Percentiles rank a stretch among this genome's conserved stretches.
Conservation (phyloP, 805 yeast genomes). For the Pichia phayaonensis region DNA sequence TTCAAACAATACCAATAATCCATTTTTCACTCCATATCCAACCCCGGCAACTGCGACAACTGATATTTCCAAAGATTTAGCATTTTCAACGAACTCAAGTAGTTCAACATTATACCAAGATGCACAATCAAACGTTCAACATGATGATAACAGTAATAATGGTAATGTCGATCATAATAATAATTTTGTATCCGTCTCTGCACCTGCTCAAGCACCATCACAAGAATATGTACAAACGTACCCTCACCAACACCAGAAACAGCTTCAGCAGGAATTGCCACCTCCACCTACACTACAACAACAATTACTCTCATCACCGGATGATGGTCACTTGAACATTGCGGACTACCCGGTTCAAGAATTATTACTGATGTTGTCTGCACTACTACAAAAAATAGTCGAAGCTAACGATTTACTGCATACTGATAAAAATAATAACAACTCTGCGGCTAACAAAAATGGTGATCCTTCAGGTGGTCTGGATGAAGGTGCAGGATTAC, state of each 20-base stretch:
- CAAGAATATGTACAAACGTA: not conserved
- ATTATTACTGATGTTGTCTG: slow-evolving; percentile 75
- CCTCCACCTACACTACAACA: not conserved
- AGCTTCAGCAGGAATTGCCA: slow-evolving; percentile 1
- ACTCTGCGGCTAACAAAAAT: not conserved
- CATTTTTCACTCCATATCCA: slow-evolving; percentile 30
- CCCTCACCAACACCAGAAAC: slow-evolving; percentile 4
- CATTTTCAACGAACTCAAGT: slow-evolving; percentile 31
- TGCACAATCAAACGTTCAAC: slow-evolving; percentile 17
- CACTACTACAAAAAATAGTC: slow-evolving; percentile 76
- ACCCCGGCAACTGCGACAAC: slow-evolving; percentile 49
- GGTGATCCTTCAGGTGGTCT: slow-evolving; percentile 5
- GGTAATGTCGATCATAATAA: not conserved
- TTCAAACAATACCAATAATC: slow-evolving; percentile 2
- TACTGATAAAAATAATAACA: slow-evolving; percentile 35
- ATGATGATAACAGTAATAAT: not conserved
- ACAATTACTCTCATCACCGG: not conserved
- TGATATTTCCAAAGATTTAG: slow-evolving; percentile 42
- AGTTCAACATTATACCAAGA: slow-evolving; percentile 27
- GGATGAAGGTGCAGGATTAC: slow-evolving; percentile 15
- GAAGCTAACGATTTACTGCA: slow-evolving; percentile 83
- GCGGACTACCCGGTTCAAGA: slow-evolving; percentile 79
- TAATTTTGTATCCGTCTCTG: slow-evolving; percentile 13
- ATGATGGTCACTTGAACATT: slow-evolving; percentile 51
- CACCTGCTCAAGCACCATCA: slow-evolving; percentile 9